phyloP scores from a whole-genome alignment of 2,329 filamentous ascomycete genomes.

The Fusarium albosuccineum region DNA sequence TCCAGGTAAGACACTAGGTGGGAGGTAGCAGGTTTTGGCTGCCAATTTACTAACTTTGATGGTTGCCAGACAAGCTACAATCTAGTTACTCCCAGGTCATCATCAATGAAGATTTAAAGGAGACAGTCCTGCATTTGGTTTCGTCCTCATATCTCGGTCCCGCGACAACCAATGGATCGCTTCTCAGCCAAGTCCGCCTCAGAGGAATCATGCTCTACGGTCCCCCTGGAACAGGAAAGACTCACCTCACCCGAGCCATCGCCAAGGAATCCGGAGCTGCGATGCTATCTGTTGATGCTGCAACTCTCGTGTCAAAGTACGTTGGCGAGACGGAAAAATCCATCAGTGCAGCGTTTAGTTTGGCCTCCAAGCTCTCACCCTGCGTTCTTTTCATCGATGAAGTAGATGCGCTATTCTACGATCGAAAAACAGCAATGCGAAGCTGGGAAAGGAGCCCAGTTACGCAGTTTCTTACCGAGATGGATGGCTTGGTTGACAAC shows the following conservation, averaged over 20 bases:
- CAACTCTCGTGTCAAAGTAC: neutral
- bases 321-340: neutral
- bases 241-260: neutral
- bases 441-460: neutral
- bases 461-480: neutral
- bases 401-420: neutral
- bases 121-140: neutral
- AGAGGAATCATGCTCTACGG: neutral
- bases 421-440: neutral
- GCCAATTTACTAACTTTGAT: neutral
- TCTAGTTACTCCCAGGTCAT: slow-evolving; percentile 3
- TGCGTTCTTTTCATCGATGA: slow-evolving; percentile 1
- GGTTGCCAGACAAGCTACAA: neutral
- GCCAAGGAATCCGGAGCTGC: neutral
- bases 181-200: neutral
- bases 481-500: neutral
- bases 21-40: neutral
- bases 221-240: neutral
- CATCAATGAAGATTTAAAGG: neutral
- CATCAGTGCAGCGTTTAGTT: neutral
- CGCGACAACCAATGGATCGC: neutral
- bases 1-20: neutral
- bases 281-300: neutral
- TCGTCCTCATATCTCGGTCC: neutral
- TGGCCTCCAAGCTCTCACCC: neutral